phyloP scores from a whole-genome alignment of 768 basidiomycete genomes.

The Terana coerulea region DNA sequence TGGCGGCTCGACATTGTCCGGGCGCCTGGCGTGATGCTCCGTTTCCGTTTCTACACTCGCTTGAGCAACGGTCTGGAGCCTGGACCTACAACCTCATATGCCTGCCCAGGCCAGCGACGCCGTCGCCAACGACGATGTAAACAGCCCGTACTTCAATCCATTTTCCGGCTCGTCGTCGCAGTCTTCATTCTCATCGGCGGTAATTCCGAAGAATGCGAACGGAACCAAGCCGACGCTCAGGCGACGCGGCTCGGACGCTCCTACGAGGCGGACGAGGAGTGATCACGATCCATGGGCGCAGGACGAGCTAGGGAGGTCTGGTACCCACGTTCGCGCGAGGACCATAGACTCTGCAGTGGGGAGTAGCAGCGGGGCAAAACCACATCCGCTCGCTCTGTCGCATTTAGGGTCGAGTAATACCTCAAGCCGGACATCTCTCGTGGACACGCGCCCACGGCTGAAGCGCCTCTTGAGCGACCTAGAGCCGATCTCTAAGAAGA shows the following conservation, averaged over 20 bases:
- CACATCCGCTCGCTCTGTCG: constrained; percentile 17
- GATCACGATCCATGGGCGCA: constrained; percentile 20
- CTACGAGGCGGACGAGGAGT: constrained; percentile 14
- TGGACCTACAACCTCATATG: no score
- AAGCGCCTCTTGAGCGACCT: constrained; percentile 21
- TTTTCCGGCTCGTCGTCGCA: constrained; percentile 14
- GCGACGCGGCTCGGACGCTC: constrained; percentile 29
- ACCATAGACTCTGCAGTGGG: constrained; percentile 20
- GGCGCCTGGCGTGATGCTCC: not conserved
- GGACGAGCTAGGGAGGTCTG: not conserved
- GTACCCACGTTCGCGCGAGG: constrained; percentile 20
- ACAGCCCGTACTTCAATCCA: constrained; percentile 11
- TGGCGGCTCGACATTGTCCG: not conserved
- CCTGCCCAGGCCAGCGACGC: constrained; percentile 2
- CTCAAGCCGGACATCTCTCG: constrained; percentile 10
- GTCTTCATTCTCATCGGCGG: constrained; percentile 22
- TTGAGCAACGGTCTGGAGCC: not conserved
- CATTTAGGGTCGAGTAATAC: constrained; percentile 1
- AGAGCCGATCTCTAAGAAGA: not conserved
- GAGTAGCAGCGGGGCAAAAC: constrained; percentile 12
- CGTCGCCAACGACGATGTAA: constrained; percentile 1
- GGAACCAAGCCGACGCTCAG: constrained; percentile 17
- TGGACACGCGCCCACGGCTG: constrained; percentile 22
- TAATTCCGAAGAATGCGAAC: constrained; percentile 15
- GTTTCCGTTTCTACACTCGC: not conserved